A percentile compares a stretch with the other conserved stretches of the same genome.
Conservation (phyloP, 177 flowering plant species). For the Vitis hybrid region DNA sequence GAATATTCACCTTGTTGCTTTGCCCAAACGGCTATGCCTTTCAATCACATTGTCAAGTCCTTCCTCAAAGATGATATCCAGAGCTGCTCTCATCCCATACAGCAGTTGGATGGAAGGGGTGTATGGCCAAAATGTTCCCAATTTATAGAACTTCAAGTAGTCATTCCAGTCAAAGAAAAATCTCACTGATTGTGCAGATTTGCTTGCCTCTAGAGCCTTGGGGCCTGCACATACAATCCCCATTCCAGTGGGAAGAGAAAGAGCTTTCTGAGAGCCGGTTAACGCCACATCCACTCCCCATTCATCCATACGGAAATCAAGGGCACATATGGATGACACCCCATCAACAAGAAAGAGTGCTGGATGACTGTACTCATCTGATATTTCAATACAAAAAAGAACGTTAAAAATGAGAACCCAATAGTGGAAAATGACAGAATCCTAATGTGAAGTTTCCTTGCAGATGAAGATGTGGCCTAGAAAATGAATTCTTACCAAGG, state of each 20-base stretch:
- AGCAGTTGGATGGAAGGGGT: slow-evolving; percentile 94
- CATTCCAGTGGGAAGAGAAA: slow-evolving; percentile 94
- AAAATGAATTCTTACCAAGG: slow-evolving; percentile 53
- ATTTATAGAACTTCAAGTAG: slow-evolving; percentile 84
- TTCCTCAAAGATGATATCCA: slow-evolving; percentile 93
- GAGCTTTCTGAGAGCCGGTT: slow-evolving; percentile 98
- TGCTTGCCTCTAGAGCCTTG: slow-evolving; percentile 83
- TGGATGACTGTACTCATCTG: slow-evolving; percentile 86
- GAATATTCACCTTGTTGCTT: slow-evolving; percentile 73
- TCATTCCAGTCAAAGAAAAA: slow-evolving; percentile 97
- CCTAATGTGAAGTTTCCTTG: no score
- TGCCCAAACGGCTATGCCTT: slow-evolving; percentile 80
- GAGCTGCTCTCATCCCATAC: slow-evolving; percentile 86
- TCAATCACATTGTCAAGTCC: slow-evolving; percentile 93
- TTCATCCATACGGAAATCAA: slow-evolving; percentile 98
- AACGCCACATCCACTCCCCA: slow-evolving; percentile 98
- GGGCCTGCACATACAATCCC: slow-evolving; percentile 97
- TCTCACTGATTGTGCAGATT: slow-evolving; percentile 86
- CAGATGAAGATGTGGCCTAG: neutral
- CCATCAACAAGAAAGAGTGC: slow-evolving; percentile 94
- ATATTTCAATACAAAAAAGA: slow-evolving; percentile 2
- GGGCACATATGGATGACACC: slow-evolving; percentile 94
- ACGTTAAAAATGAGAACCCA: neutral
- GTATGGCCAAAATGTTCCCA: slow-evolving; percentile 96
- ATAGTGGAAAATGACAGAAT: neutral